Evolutionary conservation across 2,329 filamentous ascomycete species (phyloP), one percentile per base, ranked within the genome.

Genomic region (Trichoderma hamatum): DNA sequence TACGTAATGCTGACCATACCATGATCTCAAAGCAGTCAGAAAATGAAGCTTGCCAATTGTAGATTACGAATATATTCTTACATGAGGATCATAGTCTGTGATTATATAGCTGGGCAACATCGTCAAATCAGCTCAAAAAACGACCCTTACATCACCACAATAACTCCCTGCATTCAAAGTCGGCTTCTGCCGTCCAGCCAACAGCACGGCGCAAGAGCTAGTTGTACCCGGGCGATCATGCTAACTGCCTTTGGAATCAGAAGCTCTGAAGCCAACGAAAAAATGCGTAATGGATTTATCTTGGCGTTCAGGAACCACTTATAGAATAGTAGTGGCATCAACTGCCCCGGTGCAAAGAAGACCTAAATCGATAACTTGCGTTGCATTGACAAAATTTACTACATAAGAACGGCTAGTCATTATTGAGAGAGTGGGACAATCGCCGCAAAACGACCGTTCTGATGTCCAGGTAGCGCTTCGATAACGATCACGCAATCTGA

Each of bases 401-500:
- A 26, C 26, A 30, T 66, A 49, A 34, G 36, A 43, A 49, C 36
- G 36, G 19, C 28, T 46, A 21, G 28, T n/a, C 21, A 34, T 58
- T 26, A 30, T 13, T 43, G 28, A 49, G 3, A 5, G 36, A 66
- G 62, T 54, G 63, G 63, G 14, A 66, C 51, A 49, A 43, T 49
- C 34, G 63, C 52, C 39, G 26, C 26, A 39, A 58, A 58, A 30
- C 26, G 28, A 46, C 52, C 60, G 30, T 36, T 43, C 52, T 46
- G 52, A 13, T 55, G 16, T 30, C 43, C 43, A 67, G 55, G 46
- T 55, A 60, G 30, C 55, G 16, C 39, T 28, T 28, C 49, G 30
- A 60, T 51, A 49, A 55, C 43, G 32, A 67, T 67, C 64, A 67
- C 64, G 64, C 64, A 59, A 67, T 67, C 56, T 26, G 21, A 67